phyloP scores from a whole-genome alignment of 257 asterid genomes.

The Striga asiatica region DNA sequence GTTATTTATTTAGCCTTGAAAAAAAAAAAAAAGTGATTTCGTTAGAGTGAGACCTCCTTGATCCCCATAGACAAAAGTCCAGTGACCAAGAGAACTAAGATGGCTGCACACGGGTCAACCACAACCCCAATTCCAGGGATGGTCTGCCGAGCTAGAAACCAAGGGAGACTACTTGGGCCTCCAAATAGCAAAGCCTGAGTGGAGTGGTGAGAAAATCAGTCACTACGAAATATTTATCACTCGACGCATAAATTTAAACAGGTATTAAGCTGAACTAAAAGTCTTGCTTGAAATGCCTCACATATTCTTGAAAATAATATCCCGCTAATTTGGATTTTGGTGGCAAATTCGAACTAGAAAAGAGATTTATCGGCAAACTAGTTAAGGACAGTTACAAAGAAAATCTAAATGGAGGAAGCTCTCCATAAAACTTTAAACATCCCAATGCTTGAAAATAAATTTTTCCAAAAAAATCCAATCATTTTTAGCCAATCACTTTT shows the following conservation, averaged over 20 bases:
- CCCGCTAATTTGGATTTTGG: too few relatives aligned
- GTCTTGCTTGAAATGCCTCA: background rate
- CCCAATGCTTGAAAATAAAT: too few relatives aligned
- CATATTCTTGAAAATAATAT: too few relatives aligned
- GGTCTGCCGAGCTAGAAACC: constrained; percentile 70
- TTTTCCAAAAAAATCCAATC: too few relatives aligned
- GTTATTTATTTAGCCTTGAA: too few relatives aligned
- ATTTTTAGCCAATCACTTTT: too few relatives aligned
- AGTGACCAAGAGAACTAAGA: constrained; percentile 66
- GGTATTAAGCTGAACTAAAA: background rate
- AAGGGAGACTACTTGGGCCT: constrained; percentile 73
- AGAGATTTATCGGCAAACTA: too few relatives aligned
- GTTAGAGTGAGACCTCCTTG: constrained; percentile 94
- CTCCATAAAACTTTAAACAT: too few relatives aligned
- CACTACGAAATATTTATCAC: background rate
- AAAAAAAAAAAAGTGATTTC: too few relatives aligned
- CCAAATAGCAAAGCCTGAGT: constrained; percentile 85
- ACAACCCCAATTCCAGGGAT: constrained; percentile 67
- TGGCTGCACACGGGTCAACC: constrained; percentile 90
- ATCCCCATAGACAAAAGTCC: constrained; percentile 82
- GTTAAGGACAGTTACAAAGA: too few relatives aligned
- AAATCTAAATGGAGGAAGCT: too few relatives aligned
- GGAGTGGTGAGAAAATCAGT: background rate
- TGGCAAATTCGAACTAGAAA: too few relatives aligned
- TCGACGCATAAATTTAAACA: background rate